Evolutionary conservation across 2,329 filamentous ascomycete genomes (phyloP), one percentile per base, ranked within the genome.

Genomic region (Fusarium subtropicale): DNA sequence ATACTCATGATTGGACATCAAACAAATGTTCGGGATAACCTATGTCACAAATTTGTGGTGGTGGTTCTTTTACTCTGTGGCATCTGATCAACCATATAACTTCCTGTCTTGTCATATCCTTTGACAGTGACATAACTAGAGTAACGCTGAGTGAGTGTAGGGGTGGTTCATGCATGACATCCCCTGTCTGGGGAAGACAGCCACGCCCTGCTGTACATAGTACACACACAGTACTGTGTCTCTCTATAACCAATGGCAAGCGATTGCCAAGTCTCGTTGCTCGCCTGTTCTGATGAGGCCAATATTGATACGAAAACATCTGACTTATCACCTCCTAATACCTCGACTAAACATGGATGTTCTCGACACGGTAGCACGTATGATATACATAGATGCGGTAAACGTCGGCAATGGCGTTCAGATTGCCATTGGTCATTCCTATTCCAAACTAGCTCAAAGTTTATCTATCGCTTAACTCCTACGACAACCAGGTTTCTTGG

Each of bases 401-500:
- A 38, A 42, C 45, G 42, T 45, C 50, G 58, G 47, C 45, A 42
- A 48, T 50, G 47, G 54, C 47, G 36, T 24, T 47, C 36, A 20
- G 12, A 39, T 12, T 38, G 10, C 22, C 20, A 39, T 39, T 39
- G 36, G 36, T 22, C 39, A 60, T 68, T 55, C 67, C 63, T 56
- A 41, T 64, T 60, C 34, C 12, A 52, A 60, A 30, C 60, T 68
- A 68, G 67, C 36, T 24, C 13, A 64, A 68, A 64, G 46, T 54
- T 51, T 72, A 66, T 60, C 46, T 47, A 84, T 73, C 86, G 88
- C 82, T 97, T 97, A 51, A 98, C 86, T 1, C 95, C 96, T 31
- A 98, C 94, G 6, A 99, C 92, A 3, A 97, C 95, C 75, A 98
- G 79, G 79, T 99, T 98, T 66, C 96, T 85, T 48, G 96, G 96